Evolutionary conservation across 78 protist species (phyloP), one percentile per base, ranked within the genome.

Genomic region (Guillardia theta): DNA sequence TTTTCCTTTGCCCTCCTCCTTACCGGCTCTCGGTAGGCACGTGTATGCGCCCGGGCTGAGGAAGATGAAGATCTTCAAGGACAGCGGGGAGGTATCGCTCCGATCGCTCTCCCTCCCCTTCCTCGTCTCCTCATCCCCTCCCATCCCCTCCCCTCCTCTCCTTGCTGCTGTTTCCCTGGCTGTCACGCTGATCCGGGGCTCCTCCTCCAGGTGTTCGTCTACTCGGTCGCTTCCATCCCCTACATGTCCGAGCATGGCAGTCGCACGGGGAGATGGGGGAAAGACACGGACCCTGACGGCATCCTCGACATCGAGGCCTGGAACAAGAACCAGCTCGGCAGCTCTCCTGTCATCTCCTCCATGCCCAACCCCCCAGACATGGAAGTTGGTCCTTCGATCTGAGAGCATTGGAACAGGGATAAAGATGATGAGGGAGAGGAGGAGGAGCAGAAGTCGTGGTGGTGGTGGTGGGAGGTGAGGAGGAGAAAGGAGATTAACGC

Each of bases 11-110:
- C 58, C 30, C 58, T 15, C 58, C 15, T 15, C 10, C 58, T 10
- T 50, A 15, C 80, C 37, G 43, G 80, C 37, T 12, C 12, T 12
- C 8, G 45, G 62, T 6, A 10, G 64, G 93, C 95, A 94, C 87
- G 93, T 94, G 77, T 94, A 94, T 50, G 95, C 95, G 93, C 95
- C 95, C 9, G 93, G 93, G 46, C 93, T 94, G 27, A 4, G 88
- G 37, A 50, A 36, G 92, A 48, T 80, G 78, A 94, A 87, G 43
- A 21, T 88, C 0, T 94, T 94, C 92, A 30, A 48, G 27, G 95
- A 94, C 41, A 2, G 18, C 27, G 95, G 95, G 48, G 64, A 87
- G 15, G 92, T 80, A 0, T 41, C 88, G 6, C 18, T 70, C 33
- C 58, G 30, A 19, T 15, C 58, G 30, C 15, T 15, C 58, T 15